These are phyloP conservation scores for Raffaelea arxii DNA, from an alignment of 2,329 filamentous ascomycete genomes.

Conservation along the genomic window DNA sequence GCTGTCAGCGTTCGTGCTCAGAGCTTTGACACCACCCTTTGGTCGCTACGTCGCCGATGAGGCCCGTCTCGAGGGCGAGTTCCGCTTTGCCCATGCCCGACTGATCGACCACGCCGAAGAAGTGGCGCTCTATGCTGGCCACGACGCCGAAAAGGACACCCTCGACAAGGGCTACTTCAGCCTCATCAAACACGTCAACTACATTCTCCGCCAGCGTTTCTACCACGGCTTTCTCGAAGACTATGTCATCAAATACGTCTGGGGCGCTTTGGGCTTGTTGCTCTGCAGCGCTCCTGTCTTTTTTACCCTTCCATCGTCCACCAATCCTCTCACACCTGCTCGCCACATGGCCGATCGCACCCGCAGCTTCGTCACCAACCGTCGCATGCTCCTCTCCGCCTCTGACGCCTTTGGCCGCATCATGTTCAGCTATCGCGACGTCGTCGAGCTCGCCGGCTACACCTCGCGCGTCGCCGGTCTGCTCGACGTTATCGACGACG, in stretches of 20 bases:
- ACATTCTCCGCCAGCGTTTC: conserved; percentile 79
- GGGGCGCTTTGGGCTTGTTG: conserved; percentile 84
- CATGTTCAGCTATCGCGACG: conserved; percentile 97
- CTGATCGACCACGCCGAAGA: conserved; percentile 96
- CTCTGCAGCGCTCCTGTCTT: conserved; percentile 95
- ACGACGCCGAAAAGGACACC: conserved; percentile 90
- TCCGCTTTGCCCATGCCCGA: conserved; percentile 87
- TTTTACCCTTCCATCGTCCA: conserved; percentile 64
- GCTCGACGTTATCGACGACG: conserved; percentile 89
- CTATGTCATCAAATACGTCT: conserved; percentile 99
- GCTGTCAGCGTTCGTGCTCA: conserved; percentile 85
- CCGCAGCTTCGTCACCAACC: conserved; percentile 83
- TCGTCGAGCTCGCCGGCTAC: conserved; percentile 91
- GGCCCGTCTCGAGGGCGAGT: conserved; percentile 87
- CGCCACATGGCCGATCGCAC: conserved; percentile 59
- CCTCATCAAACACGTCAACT: conserved; percentile 96
- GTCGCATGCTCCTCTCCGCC: conserved; percentile 81
- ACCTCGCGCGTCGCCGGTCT: conserved; percentile 86
- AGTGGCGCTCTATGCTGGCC: conserved; percentile 81
- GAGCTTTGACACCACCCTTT: conserved; percentile 87
- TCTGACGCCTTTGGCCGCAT: conserved; percentile 92
- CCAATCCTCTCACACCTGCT: conserved; percentile 1
- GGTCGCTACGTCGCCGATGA: conserved; percentile 97
- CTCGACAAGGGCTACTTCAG: conserved; percentile 98
- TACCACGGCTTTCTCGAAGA: conserved; percentile 99